These are phyloP conservation scores for Bombardia bombarda DNA, from an alignment of 495 filamentous ascomycete genomes.

Conservation along the genomic window DNA sequence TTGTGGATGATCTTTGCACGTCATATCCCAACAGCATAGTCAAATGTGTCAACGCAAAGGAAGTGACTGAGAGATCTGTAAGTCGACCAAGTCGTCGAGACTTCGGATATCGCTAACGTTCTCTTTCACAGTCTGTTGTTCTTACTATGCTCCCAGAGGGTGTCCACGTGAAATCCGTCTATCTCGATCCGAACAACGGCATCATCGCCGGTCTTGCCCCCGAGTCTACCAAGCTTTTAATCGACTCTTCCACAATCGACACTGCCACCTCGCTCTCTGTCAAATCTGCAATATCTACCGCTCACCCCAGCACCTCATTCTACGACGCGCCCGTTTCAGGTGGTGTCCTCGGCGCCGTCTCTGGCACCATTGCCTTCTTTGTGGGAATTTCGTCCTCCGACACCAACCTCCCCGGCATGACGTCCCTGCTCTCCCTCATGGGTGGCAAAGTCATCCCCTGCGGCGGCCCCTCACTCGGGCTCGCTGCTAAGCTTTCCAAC, in stretches of 20 bases:
- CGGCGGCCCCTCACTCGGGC: slow-evolving; percentile 40
- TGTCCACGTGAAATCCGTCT: slow-evolving; percentile 28
- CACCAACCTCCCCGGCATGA: slow-evolving; percentile 6
- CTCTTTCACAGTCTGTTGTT: slow-evolving; percentile 17
- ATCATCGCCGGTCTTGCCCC: slow-evolving; percentile 15
- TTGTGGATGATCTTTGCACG: slow-evolving; percentile 24
- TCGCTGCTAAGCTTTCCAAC: slow-evolving; percentile 48
- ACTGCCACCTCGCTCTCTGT: slow-evolving; percentile 17
- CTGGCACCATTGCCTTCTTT: slow-evolving; percentile 38
- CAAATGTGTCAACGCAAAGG: slow-evolving; percentile 6
- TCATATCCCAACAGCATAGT: slow-evolving; percentile 10
- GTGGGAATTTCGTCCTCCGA: slow-evolving; percentile 12
- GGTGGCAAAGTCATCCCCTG: slow-evolving; percentile 43
- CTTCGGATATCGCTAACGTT: not conserved
- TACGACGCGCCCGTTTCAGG: slow-evolving; percentile 24
- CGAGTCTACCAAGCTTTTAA: slow-evolving; percentile 18
- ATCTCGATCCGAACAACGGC: slow-evolving; percentile 23
- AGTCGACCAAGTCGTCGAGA: not conserved
- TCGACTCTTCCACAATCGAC: slow-evolving; percentile 38
- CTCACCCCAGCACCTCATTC: slow-evolving; percentile 14
- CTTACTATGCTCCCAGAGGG: slow-evolving; percentile 34
- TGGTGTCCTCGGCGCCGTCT: slow-evolving; percentile 34
- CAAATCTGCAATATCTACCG: slow-evolving; percentile 14
- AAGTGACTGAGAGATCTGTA: slow-evolving; percentile 11
- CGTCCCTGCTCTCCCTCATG: slow-evolving; percentile 33